Evolutionary conservation across 352 stramenopile genomes (phyloP).

Genomic region (Pythium coloratum): DNA sequence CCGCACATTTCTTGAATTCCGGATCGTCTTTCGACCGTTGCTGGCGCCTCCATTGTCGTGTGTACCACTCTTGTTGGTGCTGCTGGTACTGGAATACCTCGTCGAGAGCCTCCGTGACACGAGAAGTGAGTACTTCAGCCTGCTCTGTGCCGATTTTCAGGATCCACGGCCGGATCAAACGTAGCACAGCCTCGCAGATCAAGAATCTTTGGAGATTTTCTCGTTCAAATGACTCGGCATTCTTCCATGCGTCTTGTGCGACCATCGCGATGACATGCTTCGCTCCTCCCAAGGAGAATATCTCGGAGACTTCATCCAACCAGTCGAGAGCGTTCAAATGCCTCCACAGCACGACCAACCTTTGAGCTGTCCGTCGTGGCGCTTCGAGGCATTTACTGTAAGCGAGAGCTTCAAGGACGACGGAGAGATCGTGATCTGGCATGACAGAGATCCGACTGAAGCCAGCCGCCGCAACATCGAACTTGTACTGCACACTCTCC

Average conservation of each 20-base stretch:
- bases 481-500: not conserved
- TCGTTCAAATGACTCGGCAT: conserved; percentile 24
- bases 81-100: conserved; percentile 18
- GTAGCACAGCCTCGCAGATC: conserved; percentile 25
- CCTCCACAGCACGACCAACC: conserved; percentile 12
- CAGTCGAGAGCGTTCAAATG: conserved; percentile 7
- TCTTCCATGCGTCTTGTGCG: conserved; percentile 13
- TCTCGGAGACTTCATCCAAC: not conserved
- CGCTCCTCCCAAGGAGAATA: conserved; percentile 11
- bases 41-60: conserved; percentile 23
- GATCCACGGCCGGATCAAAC: conserved; percentile 5
- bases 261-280: conserved; percentile 20
- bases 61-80: conserved; percentile 28
- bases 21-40: not conserved
- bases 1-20: conserved; percentile 11
- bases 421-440: not conserved
- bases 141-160: not conserved
- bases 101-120: conserved; percentile 6
- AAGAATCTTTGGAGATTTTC: conserved; percentile 24
- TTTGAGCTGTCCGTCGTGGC: conserved; percentile 14
- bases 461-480: conserved; percentile 9
- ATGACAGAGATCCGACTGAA: conserved; percentile 8
- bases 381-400: conserved; percentile 22
- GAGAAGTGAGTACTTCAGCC: not conserved
- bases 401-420: conserved; percentile 20